phyloP scores from a whole-genome alignment of 139 green algal genomes.

The Spirogloea muscicola region DNA sequence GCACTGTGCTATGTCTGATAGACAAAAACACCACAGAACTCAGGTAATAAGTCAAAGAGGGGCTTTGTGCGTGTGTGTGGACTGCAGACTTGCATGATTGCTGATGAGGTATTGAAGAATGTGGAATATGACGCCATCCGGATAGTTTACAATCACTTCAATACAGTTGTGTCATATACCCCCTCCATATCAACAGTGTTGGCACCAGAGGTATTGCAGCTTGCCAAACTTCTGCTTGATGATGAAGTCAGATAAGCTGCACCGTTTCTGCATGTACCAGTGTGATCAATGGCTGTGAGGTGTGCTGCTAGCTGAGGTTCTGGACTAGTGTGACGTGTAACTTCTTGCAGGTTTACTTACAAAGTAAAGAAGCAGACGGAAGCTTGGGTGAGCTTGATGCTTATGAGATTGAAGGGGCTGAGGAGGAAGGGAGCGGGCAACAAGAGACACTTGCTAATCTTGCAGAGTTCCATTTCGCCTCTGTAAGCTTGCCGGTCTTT shows the following conservation, averaged over 20 bases:
- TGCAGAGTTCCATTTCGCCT: slow-evolving; percentile 91
- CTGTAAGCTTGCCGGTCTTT: no score
- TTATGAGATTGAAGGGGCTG: slow-evolving; percentile 80
- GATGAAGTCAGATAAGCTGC: no score
- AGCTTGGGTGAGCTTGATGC: slow-evolving; percentile 71
- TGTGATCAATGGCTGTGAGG: no score
- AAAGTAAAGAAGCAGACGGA: slow-evolving; percentile 63
- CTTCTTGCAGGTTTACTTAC: no score
- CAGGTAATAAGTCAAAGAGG: no score
- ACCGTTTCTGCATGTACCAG: no score
- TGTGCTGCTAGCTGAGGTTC: no score
- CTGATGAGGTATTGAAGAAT: slow-evolving; percentile 86
- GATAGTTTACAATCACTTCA: slow-evolving; percentile 93
- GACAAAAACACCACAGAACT: no score
- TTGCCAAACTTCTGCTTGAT: no score
- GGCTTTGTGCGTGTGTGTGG: slow-evolving; percentile 7
- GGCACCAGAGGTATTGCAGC: slow-evolving; percentile 73
- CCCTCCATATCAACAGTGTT: slow-evolving; percentile 90
- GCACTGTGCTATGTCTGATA: no score
- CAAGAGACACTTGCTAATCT: slow-evolving; percentile 86
- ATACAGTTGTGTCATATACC: slow-evolving; percentile 86
- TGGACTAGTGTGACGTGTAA: no score
- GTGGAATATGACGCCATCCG: slow-evolving; percentile 63
- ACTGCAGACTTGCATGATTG: slow-evolving; percentile 63
- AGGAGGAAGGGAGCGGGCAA: no score